These are phyloP conservation scores for Saccharomycopsis sp. DNA, from an alignment of 805 yeast species.

Conservation along the genomic window DNA sequence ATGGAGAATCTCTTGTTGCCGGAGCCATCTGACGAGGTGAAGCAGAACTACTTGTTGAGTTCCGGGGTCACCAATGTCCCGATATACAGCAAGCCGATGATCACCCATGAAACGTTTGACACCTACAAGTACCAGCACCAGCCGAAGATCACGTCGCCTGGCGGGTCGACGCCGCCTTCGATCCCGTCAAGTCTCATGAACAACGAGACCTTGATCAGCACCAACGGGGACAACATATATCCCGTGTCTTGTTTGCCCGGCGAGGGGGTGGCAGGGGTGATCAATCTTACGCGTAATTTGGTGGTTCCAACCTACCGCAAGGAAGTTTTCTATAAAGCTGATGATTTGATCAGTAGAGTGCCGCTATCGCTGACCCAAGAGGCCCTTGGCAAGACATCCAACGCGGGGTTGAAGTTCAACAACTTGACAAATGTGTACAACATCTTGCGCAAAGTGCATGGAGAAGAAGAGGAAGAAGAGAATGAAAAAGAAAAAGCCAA, in stretches of 20 bases:
- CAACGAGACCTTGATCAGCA: slow-evolving; percentile 15
- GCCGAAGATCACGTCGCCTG: slow-evolving; percentile 18
- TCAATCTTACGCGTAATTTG: slow-evolving; percentile 14
- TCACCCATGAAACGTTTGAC: slow-evolving; percentile 1
- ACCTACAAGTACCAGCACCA: not conserved
- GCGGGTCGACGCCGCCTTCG: slow-evolving; percentile 18
- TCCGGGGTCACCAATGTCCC: slow-evolving; percentile 16
- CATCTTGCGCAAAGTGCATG: slow-evolving; percentile 5
- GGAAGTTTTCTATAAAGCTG: slow-evolving; percentile 7
- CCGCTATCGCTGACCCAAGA: slow-evolving; percentile 3
- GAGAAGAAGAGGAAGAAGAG: too few species aligned
- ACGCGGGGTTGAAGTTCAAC: slow-evolving; percentile 13
- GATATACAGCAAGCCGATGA: slow-evolving; percentile 11
- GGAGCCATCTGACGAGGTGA: slow-evolving; percentile 15
- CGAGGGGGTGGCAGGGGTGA: slow-evolving; percentile 18
- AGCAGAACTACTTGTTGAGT: slow-evolving; percentile 20
- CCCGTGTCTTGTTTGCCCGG: slow-evolving; percentile 17
- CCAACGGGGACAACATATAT: slow-evolving; percentile 18
- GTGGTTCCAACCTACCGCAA: slow-evolving; percentile 13
- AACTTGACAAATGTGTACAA: slow-evolving; percentile 4
- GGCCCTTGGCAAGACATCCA: slow-evolving; percentile 6
- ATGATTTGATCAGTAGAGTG: slow-evolving; percentile 11
- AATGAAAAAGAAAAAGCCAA: not conserved
- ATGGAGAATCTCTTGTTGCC: slow-evolving; percentile 9
- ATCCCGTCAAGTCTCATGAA: slow-evolving; percentile 16